phyloP scores from a whole-genome alignment of 2,329 filamentous ascomycete species.

The Botryosphaeria dothidea region DNA sequence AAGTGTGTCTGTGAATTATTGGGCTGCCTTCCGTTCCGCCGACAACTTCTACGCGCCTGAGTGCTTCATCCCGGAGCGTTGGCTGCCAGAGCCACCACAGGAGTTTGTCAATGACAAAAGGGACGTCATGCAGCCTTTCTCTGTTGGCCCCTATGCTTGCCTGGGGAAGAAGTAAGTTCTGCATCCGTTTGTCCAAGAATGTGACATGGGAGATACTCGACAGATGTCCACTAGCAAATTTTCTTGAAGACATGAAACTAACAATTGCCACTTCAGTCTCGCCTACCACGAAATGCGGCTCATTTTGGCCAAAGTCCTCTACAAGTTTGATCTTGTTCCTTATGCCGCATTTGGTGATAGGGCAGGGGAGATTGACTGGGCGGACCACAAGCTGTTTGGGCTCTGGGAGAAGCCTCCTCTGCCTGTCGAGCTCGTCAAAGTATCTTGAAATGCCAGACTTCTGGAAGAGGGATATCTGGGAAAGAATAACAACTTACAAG shows the following conservation, averaged over 20 bases:
- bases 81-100: constrained; percentile 31
- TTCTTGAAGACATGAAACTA: not conserved
- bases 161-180: constrained; percentile 37
- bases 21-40: constrained; percentile 2
- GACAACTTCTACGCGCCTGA: constrained; percentile 37
- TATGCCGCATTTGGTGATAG: constrained; percentile 18
- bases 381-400: constrained; percentile 31
- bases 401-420: constrained; percentile 40
- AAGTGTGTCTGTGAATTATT: not conserved
- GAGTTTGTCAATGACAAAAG: constrained; percentile 31
- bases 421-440: not conserved
- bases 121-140: constrained; percentile 45
- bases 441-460: too few relatives aligned
- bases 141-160: constrained; percentile 42
- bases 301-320: constrained; percentile 39
- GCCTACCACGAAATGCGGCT: constrained; percentile 44
- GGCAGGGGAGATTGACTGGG: constrained; percentile 29
- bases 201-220: too few relatives aligned
- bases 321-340: constrained; percentile 41
- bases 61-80: constrained; percentile 44
- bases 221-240: too few relatives aligned
- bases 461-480: too few relatives aligned
- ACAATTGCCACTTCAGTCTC: constrained; percentile 25
- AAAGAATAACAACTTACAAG: too few relatives aligned
- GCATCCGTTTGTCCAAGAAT: not conserved